Evolutionary conservation across 257 asterid genomes (phyloP).

Genomic region (Solanum acaule): DNA sequence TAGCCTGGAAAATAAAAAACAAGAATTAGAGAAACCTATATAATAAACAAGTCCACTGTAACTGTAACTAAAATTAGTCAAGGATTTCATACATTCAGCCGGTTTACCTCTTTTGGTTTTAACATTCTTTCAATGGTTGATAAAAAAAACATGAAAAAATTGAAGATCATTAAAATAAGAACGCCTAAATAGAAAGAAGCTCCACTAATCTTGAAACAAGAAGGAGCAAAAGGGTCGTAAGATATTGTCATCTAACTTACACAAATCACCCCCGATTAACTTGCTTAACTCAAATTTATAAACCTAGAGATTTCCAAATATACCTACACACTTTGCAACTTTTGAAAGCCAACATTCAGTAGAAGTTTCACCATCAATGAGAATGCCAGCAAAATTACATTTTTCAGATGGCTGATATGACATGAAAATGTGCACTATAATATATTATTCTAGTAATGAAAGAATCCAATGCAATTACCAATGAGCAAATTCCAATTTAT

Average conservation of each 20-base stretch:
- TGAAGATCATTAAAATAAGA: background rate
- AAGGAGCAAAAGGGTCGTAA: background rate
- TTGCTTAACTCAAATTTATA: background rate
- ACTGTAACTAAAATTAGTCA: background rate
- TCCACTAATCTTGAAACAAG: background rate
- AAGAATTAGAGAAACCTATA: background rate
- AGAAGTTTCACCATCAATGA: background rate
- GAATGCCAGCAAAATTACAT: background rate
- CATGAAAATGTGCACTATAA: background rate
- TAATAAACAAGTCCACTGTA: background rate
- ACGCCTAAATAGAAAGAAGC: background rate
- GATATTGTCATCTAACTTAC: background rate
- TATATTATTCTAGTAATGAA: background rate
- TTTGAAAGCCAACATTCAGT: background rate
- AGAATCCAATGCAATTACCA: background rate
- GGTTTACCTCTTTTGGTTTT: background rate
- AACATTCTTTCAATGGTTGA: background rate
- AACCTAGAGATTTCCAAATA: background rate
- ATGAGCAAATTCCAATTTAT: background rate
- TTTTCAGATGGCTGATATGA: background rate
- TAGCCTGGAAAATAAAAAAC: slow-evolving; percentile 50
- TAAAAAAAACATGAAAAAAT: background rate
- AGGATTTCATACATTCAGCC: background rate
- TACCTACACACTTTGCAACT: background rate
- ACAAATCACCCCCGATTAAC: background rate